phyloP scores from a whole-genome alignment of 352 stramenopile species.

The Pythium volutum region DNA sequence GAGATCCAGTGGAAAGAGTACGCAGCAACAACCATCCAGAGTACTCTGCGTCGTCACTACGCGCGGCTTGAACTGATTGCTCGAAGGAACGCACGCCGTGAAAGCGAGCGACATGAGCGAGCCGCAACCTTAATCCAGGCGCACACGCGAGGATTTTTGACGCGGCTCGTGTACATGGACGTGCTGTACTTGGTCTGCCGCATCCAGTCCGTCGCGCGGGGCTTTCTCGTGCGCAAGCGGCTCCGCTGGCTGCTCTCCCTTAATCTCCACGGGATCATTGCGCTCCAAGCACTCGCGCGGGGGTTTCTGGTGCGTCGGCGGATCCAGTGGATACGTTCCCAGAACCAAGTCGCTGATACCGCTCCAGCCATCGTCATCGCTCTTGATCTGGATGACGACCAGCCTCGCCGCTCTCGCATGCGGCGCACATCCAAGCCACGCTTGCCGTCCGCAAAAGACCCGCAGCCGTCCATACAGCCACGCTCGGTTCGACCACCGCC shows the following conservation, averaged over 20 bases:
- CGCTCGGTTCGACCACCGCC: background rate
- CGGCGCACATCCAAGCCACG: background rate
- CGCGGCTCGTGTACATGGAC: conserved; percentile 76
- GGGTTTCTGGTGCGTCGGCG: conserved; percentile 11
- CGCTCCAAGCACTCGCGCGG: conserved; percentile 35
- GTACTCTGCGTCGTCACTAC: conserved; percentile 30
- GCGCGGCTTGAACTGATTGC: conserved; percentile 22
- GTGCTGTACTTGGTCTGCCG: conserved; percentile 78
- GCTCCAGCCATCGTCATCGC: background rate
- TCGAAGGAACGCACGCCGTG: conserved; percentile 9
- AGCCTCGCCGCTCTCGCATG: background rate
- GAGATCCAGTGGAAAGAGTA: conserved; percentile 29
- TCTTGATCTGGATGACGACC: background rate
- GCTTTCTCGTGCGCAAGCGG: conserved; percentile 54
- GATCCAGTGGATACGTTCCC: background rate
- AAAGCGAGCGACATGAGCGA: conserved; percentile 20
- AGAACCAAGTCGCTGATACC: background rate
- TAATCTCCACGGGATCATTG: conserved; percentile 42
- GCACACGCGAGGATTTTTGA: conserved; percentile 50
- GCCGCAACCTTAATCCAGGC: conserved; percentile 56
- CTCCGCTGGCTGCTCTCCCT: conserved; percentile 45
- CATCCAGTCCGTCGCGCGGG: conserved; percentile 69
- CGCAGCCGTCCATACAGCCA: background rate
- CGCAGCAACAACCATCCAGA: conserved; percentile 47
- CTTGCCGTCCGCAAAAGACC: background rate